Base-by-base conservation (phyloP, 805 yeast species). In the Hanseniaspora lachancei region DNA sequence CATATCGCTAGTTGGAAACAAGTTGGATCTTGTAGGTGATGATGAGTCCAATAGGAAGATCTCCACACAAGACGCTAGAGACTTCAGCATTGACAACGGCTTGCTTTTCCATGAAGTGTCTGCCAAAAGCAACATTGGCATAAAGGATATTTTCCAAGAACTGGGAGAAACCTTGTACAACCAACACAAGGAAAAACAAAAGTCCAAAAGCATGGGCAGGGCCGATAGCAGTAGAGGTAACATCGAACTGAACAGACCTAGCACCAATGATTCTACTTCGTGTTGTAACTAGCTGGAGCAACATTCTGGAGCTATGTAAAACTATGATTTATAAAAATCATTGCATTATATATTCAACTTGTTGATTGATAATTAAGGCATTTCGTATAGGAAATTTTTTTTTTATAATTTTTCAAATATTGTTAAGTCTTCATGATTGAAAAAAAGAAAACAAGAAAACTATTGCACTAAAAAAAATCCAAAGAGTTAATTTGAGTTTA, bases 1-100 rank as follows among this genome's bases (percentile, higher is more conserved):
- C 47, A 86, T 93, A 60, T 87, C 91, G 36, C 68, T 93, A 10
- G 85, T 91, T 4, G 98, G 97, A 0, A 93, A 88, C 68, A 93
- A 93, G 69, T 62, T 70, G 4, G 98, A 93, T 68, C 67, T 89
- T 48, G 62, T 64, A 38, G 59, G 23, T 38, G 58, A 44, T 7
- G 24, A 49, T 13, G 52, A 34, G 6, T 20, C 42, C 15, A 47
- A 47, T 27, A 72, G 89, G 60, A 66, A 70, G 47, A 74, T 78
- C 9, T 62, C 66, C 4, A 65, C 61, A 35, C 74, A 70, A 15
- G 72, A 71, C 24, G 86, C 86, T 0, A 69, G 70, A 60, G 72
- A 76, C 36, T 82, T 80, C 62, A 80, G 82, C 2, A 70, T 70
- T 53, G 84, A 79, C 57, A 74, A 76, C 56, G 72, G 70, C 8